Evolutionary conservation across 1,284 basidiomycete species (phyloP).

Genomic region (Ustilago shanxiensis): DNA sequence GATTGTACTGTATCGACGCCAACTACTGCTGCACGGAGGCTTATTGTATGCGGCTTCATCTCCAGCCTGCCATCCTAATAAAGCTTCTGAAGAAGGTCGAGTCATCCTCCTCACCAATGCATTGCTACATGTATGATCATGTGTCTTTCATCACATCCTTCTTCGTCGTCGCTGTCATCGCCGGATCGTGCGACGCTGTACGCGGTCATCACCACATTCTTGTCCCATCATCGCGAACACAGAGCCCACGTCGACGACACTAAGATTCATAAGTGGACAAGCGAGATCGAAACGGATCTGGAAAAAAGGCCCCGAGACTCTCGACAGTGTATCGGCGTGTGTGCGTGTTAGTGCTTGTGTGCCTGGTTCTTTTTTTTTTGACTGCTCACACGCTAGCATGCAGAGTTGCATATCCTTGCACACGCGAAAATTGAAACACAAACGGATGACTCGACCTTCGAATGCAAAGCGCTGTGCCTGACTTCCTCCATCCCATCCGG

Average conservation of each 20-base stretch:
- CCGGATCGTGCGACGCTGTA: not conserved
- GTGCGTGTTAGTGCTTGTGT: too few relatives aligned
- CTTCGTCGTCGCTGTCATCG: not conserved
- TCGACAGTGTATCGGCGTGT: not conserved
- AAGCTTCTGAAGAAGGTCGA: conserved; percentile 20
- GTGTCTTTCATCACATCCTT: too few relatives aligned
- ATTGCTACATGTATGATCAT: conserved; percentile 11
- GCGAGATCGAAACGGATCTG: not conserved
- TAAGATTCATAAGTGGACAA: too few relatives aligned
- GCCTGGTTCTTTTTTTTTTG: not conserved
- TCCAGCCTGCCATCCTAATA: not conserved
- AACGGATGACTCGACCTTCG: conserved; percentile 9
- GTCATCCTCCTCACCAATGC: not conserved
- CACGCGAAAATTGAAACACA: not conserved
- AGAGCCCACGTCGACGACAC: too few relatives aligned
- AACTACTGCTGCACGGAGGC: not conserved
- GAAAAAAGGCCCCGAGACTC: not conserved
- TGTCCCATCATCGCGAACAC: not conserved
- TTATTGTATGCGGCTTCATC: too few relatives aligned
- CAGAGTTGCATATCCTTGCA: not conserved
- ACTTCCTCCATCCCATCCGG: too few relatives aligned
- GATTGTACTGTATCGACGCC: too few relatives aligned
- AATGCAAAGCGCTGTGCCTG: too few relatives aligned
- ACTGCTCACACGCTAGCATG: not conserved
- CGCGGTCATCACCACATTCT: not conserved